Percentiles rank a stretch among this genome's conserved stretches.
phyloP scores from a whole-genome alignment of 2,329 filamentous ascomycete genomes.

The Cladophialophora immunda region DNA sequence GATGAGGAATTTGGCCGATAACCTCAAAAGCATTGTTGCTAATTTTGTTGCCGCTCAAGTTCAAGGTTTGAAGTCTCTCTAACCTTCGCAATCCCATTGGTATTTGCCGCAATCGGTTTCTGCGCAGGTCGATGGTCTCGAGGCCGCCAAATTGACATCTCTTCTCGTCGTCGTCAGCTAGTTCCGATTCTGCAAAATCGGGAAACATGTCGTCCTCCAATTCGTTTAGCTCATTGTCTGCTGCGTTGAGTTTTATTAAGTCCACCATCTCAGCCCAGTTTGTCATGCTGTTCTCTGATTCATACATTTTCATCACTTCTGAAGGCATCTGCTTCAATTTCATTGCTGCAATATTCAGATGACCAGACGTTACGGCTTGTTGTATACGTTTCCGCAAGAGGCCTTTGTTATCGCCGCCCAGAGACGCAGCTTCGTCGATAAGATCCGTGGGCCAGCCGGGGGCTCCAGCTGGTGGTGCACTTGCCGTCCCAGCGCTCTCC shows the following conservation, averaged over 20 bases:
- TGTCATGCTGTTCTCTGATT: conserved; percentile 68
- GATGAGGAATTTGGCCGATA: conserved; percentile 73
- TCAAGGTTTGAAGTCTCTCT: conserved; percentile 78
- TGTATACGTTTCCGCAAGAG: conserved; percentile 77
- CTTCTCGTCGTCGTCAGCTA: conserved; percentile 70
- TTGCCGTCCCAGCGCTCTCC: neutral
- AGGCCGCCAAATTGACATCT: conserved; percentile 83
- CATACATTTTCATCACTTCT: conserved; percentile 91
- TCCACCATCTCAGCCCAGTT: conserved; percentile 94
- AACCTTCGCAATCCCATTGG: conserved; percentile 80
- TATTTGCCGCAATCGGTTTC: conserved; percentile 76
- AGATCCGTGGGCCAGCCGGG: neutral
- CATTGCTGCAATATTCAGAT: conserved; percentile 88
- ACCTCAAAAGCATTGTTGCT: conserved; percentile 75
- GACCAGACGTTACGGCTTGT: conserved; percentile 77
- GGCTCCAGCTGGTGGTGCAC: neutral
- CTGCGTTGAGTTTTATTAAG: conserved; percentile 81
- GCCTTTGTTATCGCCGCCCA: conserved; percentile 68
- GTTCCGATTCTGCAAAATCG: conserved; percentile 65
- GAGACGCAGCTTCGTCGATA: conserved; percentile 62
- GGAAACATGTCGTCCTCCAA: conserved; percentile 81
- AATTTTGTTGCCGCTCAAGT: conserved; percentile 85
- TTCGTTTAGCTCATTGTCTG: conserved; percentile 84
- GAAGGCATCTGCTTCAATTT: conserved; percentile 79
- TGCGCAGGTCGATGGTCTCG: conserved; percentile 84